Base-by-base conservation (phyloP, 345 rosid genomes). In the Melastoma malabathricum region DNA sequence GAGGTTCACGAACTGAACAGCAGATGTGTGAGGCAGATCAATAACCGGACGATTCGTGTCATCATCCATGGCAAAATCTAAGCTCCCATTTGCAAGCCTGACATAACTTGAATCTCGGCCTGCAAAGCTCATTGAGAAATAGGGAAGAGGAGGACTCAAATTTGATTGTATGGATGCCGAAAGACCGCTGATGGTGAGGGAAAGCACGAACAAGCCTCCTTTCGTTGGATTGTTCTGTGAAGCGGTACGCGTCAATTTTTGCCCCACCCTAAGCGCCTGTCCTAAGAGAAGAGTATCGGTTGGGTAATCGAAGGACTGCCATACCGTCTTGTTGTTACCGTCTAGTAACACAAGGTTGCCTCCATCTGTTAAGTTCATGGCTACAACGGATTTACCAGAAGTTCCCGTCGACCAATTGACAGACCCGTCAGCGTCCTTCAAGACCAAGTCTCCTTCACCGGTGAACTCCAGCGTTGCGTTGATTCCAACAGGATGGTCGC, bases 1-100 rank as follows among this genome's bases (percentile, higher is more conserved):
- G 43, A 69, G 46, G n/a, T 44, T 70, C 50, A 67, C 14, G 51
- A 18, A 58, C 10, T 52, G 59, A 6, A 38, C n/a, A n/a, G n/a
- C 9, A 9, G 51, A 20, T 0, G 43, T 15, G n/a, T 12, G 10
- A 20, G 12, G 10, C 0, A 5, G 2, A 19, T 4, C 0, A 19
- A 41, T 0, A 12, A 34, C 0, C 0, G 46, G 5, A 3, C 0
- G 6, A 0, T 31, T 48, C 8, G 15, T 7, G 2, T 0, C 14
- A 13, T 25, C 17, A 25, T 47, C 47, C 1, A 52, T 17, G 43
- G 44, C 19, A 44, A 20, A 20, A 47, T 29, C 34, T 44, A 18
- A 41, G 27, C 54, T 43, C 59, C 66, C 46, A 4, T 34, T 54
- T 19, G 10, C 15, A 18, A 38, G 47, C 2, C 22, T 46, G 23